Evolutionary conservation across 345 rosid genomes (phyloP), one percentile per base, ranked within the genome.

Genomic region (Turritis glabra): DNA sequence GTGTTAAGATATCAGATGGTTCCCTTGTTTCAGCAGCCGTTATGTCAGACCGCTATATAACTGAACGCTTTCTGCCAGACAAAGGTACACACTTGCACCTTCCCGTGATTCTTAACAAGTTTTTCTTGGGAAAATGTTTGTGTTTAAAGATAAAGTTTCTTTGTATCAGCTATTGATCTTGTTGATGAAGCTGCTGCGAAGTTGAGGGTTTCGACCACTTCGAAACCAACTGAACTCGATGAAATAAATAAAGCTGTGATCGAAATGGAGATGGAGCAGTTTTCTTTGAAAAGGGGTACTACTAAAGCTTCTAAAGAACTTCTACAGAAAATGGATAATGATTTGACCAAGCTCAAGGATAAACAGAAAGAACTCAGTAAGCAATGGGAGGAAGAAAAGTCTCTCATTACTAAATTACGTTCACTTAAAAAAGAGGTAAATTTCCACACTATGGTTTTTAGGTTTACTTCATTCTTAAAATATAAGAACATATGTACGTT

Each of bases 121-220:
- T 22, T 38, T 21, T 7, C 18, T 46, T 44, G 23, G 2, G 53
- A 18, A 33, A 33, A 33, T 33, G 38, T 33, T 13, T 41, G 18
- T 41, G 17, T 19, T 3, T 66, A n/a, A 35, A 35, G 29, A 47
- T 46, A 2, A 5, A 41, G 0, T 7, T 53, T 56, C 40, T 67
- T 64, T 30, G 79, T 78, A 82, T 75, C 87, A 93, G 97, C 94
- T 67, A 93, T 93, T 80, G 98, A 93, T 80, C 92, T 91, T 17
- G 96, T 88, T 66, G 98, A 91, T 77, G 98, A 93, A 82, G 96
- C 98, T 61, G 93, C 94, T 40, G 94, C 93, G 69, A 93, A 91
- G 86, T 87, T 93, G 79, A 93, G 86, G 80, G 87, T 91, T 97
- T 94, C 89, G 82, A 93, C 87, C 56, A 87, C 94, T 67, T 89